phyloP scores from a whole-genome alignment of 148 eudicot genomes.

The Fagopyrum homotropicum region DNA sequence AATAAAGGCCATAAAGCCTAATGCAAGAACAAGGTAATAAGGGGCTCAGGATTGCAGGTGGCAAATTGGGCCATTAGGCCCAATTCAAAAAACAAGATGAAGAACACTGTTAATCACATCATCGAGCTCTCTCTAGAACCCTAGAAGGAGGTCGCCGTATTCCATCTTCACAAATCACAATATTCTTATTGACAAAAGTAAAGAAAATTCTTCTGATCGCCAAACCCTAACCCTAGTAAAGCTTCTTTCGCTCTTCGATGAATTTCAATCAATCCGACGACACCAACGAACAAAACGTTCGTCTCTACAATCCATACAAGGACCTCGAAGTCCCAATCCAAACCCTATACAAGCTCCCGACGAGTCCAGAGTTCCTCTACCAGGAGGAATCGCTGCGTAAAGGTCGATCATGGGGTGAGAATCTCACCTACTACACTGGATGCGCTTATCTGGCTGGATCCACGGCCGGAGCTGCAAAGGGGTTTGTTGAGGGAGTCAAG shows the following conservation, averaged over 20 bases:
- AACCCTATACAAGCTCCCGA: slow-evolving; percentile 71
- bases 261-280: slow-evolving; percentile 12
- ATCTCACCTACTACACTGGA: slow-evolving; percentile 84
- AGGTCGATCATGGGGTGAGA: slow-evolving; percentile 86
- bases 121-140: background rate
- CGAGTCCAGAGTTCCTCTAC: slow-evolving; percentile 74
- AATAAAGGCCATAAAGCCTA: too few relatives aligned
- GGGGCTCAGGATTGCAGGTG: too few relatives aligned
- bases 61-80: too few relatives aligned
- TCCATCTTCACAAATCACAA: background rate
- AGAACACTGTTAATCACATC: background rate
- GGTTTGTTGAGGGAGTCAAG: slow-evolving; percentile 39
- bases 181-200: background rate
- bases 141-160: slow-evolving; percentile 6
- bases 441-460: slow-evolving; percentile 63
- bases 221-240: slow-evolving; percentile 11
- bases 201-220: background rate
- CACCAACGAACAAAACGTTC: slow-evolving; percentile 22
- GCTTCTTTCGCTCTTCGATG: background rate
- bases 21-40: too few relatives aligned
- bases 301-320: slow-evolving; percentile 75
- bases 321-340: slow-evolving; percentile 52
- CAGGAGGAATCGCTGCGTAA: slow-evolving; percentile 65
- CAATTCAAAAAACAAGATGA: too few relatives aligned
- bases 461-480: slow-evolving; percentile 46